Conservation (phyloP, 208 protist species). For the Trypanosoma avium region DNA sequence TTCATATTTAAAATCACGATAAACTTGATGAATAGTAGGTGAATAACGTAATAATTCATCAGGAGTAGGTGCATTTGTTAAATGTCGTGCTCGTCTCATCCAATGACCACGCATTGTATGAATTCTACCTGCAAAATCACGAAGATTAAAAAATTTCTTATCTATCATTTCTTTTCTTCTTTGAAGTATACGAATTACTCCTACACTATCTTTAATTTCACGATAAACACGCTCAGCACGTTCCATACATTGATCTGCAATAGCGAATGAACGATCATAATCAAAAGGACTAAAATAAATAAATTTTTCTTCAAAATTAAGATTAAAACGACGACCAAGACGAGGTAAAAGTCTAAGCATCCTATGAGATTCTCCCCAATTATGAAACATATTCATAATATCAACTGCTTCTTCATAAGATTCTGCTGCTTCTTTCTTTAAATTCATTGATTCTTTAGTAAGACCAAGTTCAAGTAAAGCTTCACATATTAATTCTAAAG, state of each 20-base stretch:
- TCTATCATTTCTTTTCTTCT: conserved; percentile 81
- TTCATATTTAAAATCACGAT: conserved; percentile 88
- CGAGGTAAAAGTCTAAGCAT: conserved; percentile 85
- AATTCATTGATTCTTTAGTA: conserved; percentile 51
- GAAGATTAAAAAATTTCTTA: conserved; percentile 91
- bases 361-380: conserved; percentile 79
- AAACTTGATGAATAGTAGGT: conserved; percentile 88
- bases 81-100: conserved; percentile 65
- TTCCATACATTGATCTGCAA: conserved; percentile 80
- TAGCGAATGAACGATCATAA: conserved; percentile 83
- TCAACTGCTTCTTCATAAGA: conserved; percentile 76
- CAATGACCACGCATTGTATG: conserved; percentile 90
- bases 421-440: conserved; percentile 39
- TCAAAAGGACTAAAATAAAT: conserved; percentile 90
- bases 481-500: conserved; percentile 85
- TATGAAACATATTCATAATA: conserved; percentile 74
- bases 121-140: conserved; percentile 87
- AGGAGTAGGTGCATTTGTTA: conserved; percentile 86
- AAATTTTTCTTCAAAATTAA: conserved; percentile 90
- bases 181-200: conserved; percentile 77
- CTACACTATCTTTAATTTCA: conserved; percentile 34
- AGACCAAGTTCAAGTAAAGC: conserved; percentile 79
- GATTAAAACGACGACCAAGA: conserved; percentile 77
- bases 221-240: conserved; percentile 68
- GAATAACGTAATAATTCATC: conserved; percentile 87